A percentile compares a stretch with the other conserved stretches of the same genome.
Conservation (phyloP, 2,329 filamentous ascomycete genomes). For the Huntiella abstrusa region DNA sequence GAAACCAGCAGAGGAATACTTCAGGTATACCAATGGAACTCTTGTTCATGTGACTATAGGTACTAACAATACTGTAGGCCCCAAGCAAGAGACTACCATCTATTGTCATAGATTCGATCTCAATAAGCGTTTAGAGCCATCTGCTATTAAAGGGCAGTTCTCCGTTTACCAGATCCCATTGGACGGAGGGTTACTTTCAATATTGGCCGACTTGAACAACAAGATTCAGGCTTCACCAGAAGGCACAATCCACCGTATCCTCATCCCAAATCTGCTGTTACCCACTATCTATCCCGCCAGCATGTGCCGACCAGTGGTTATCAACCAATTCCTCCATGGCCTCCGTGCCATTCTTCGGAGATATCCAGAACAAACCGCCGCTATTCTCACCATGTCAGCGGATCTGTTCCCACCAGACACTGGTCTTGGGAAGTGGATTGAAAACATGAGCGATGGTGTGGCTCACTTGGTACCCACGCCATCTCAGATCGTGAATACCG, state of each 20-base stretch:
- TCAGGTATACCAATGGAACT: neutral
- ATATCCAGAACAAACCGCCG: conserved; percentile 45
- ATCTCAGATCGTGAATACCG: conserved; percentile 8
- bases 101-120: conserved; percentile 60
- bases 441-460: conserved; percentile 68
- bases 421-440: conserved; percentile 69
- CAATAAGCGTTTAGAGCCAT: conserved; percentile 38
- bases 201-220: conserved; percentile 39
- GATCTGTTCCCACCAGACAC: conserved; percentile 59
- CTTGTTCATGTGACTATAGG: neutral
- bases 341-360: conserved; percentile 57
- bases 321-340: conserved; percentile 66
- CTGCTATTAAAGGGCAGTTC: conserved; percentile 30
- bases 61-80: neutral
- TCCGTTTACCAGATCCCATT: conserved; percentile 17
- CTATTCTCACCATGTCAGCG: conserved; percentile 58
- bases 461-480: conserved; percentile 41
- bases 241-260: conserved; percentile 53
- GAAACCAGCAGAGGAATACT: conserved; percentile 31
- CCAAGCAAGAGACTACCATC: conserved; percentile 13
- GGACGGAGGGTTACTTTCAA: conserved; percentile 21
- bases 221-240: conserved; percentile 38
- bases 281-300: conserved; percentile 64
- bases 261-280: conserved; percentile 71
- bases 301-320: conserved; percentile 47